Evolutionary conservation across 495 filamentous ascomycete species (phyloP).

Genomic region (Tuber indicum): DNA sequence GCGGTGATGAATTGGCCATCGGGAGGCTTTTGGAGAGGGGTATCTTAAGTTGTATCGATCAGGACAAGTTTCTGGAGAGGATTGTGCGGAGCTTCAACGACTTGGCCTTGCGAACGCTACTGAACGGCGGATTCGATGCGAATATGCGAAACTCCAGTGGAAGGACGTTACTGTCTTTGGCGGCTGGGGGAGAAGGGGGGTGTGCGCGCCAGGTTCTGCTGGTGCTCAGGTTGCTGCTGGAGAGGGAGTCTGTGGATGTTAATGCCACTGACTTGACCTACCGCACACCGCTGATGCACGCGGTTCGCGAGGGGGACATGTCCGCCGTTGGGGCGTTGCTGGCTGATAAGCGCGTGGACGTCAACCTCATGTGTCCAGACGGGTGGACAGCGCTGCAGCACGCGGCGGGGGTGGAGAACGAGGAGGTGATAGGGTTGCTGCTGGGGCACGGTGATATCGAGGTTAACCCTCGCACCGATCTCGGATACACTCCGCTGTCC

Average conservation of each 20-base stretch:
- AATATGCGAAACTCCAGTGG: background rate
- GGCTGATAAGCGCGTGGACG: background rate
- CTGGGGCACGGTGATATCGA: background rate
- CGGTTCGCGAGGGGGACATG: background rate
- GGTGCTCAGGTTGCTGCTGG: background rate
- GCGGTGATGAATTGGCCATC: background rate
- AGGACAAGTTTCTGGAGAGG: background rate
- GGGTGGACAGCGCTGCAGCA: background rate
- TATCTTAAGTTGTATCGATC: background rate
- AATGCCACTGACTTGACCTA: background rate
- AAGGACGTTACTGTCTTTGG: background rate
- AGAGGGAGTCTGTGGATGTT: background rate
- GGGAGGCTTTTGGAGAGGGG: background rate
- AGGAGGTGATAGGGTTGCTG: background rate
- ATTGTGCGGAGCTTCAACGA: background rate
- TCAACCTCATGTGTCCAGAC: background rate
- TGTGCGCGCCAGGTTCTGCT: background rate
- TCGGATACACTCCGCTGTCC: background rate
- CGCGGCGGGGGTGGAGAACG: background rate
- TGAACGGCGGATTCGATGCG: background rate
- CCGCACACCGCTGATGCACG: background rate
- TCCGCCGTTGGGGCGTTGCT: background rate
- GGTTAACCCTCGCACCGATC: background rate
- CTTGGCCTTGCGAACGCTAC: background rate
- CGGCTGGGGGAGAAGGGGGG: background rate